Evolutionary conservation across 805 yeast genomes (phyloP).

Genomic region (Zygosaccharomyces rouxii): DNA sequence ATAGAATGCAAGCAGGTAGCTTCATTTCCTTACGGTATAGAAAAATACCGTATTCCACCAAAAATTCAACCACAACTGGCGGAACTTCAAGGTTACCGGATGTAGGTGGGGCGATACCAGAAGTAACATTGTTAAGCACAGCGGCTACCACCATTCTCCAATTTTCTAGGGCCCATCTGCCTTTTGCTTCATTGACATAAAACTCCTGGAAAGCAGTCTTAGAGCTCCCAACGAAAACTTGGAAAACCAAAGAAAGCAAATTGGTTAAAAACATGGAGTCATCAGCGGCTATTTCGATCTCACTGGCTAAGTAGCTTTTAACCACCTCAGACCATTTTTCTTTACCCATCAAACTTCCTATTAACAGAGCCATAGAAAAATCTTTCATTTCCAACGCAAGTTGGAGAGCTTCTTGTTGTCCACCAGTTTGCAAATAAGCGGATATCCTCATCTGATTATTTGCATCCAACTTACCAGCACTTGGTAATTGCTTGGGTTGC

Average conservation of each 20-base stretch:
- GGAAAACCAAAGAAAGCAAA: conserved; percentile 52
- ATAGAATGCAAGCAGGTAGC: conserved; percentile 43
- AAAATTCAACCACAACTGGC: conserved; percentile 37
- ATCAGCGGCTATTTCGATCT: conserved; percentile 40
- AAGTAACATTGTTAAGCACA: conserved; percentile 34
- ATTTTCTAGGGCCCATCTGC: conserved; percentile 46
- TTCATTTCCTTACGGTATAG: conserved; percentile 35
- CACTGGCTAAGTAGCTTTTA: conserved; percentile 51
- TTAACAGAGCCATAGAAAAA: conserved; percentile 71
- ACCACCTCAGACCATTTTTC: conserved; percentile 57
- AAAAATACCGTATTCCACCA: conserved; percentile 49
- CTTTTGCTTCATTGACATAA: conserved; percentile 37
- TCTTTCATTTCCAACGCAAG: conserved; percentile 59
- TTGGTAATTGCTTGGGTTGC: conserved; percentile 21
- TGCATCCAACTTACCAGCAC: conserved; percentile 41
- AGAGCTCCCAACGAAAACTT: conserved; percentile 60
- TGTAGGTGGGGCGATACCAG: conserved; percentile 8
- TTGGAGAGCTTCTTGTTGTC: conserved; percentile 60
- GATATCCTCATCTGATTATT: conserved; percentile 31
- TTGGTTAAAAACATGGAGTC: conserved; percentile 36
- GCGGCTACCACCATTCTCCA: conserved; percentile 48
- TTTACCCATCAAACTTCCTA: conserved; percentile 63
- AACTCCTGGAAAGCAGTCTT: conserved; percentile 50
- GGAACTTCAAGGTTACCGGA: conserved; percentile 20
- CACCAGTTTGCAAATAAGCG: conserved; percentile 52